A percentile compares a stretch with the other conserved stretches of the same genome.
These are phyloP conservation scores for Seiridium cupressi DNA, from an alignment of 2,329 filamentous ascomycete species.

Conservation along the genomic window DNA sequence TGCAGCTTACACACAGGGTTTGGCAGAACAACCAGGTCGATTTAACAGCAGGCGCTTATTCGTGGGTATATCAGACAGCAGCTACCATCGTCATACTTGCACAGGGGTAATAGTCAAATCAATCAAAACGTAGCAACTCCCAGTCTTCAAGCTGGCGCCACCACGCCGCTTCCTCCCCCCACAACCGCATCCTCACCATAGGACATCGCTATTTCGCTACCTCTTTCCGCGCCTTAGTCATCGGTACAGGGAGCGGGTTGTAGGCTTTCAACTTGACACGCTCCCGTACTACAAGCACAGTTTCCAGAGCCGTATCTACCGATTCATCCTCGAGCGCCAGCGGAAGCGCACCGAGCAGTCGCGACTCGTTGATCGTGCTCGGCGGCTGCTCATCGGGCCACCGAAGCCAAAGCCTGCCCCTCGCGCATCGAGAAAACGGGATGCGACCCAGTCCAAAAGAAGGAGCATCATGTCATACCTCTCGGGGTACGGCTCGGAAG, in stretches of 20 bases:
- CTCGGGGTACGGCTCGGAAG: constrained; percentile 27
- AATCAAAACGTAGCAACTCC: not conserved
- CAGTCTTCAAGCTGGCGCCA: constrained; percentile 40
- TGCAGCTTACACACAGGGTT: too few species aligned
- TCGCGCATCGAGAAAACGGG: not conserved
- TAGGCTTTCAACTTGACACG: constrained; percentile 71
- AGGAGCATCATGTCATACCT: constrained; percentile 29
- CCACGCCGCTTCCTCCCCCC: constrained; percentile 34
- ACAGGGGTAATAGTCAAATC: not conserved
- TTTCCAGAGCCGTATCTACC: constrained; percentile 75
- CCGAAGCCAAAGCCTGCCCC: constrained; percentile 12
- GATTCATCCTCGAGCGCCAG: constrained; percentile 67
- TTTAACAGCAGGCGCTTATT: too few species aligned
- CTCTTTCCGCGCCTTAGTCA: constrained; percentile 66
- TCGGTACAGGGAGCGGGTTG: constrained; percentile 63
- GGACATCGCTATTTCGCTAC: constrained; percentile 57
- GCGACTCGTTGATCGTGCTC: constrained; percentile 44
- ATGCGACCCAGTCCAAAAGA: constrained; percentile 8
- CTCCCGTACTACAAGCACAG: constrained; percentile 69
- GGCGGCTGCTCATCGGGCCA: constrained; percentile 44
- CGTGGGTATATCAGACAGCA: not conserved
- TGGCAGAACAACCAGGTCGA: too few species aligned
- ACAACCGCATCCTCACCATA: constrained; percentile 39
- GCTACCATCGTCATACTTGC: not conserved
- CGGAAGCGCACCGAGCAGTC: constrained; percentile 48